Evolutionary conservation across 768 basidiomycete genomes (phyloP).

Genomic region (Chlorophyllum brunneum): DNA sequence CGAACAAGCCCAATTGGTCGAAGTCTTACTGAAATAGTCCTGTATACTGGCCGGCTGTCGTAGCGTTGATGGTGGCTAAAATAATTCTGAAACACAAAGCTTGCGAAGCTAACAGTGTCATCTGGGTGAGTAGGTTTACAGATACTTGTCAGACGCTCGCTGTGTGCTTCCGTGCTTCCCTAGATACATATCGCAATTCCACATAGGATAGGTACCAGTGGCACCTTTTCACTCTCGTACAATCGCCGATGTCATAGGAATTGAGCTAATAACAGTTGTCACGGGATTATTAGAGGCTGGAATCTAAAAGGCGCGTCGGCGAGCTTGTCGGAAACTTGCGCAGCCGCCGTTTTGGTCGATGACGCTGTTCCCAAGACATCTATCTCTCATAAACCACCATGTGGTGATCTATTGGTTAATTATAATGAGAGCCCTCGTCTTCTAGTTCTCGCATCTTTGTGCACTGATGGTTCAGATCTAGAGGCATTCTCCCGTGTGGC

Average conservation of each 20-base stretch:
- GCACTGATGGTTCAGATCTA: neutral
- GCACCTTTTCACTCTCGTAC: neutral
- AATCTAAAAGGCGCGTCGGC: neutral
- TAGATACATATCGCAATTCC: conserved; percentile 1
- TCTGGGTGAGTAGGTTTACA: neutral
- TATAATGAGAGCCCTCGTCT: neutral
- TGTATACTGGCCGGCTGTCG: neutral
- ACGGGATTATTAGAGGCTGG: neutral
- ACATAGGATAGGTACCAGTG: neutral
- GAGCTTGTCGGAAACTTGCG: conserved; percentile 5
- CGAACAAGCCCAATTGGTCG: neutral
- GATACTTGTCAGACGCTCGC: conserved; percentile 7
- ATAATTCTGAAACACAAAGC: conserved; percentile 10
- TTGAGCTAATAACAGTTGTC: neutral
- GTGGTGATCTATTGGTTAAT: neutral
- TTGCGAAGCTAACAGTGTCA: conserved; percentile 5
- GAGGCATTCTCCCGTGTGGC: conserved; percentile 5
- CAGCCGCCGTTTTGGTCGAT: neutral
- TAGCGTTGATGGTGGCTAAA: neutral
- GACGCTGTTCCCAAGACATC: neutral
- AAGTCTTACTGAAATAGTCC: neutral
- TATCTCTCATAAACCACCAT: neutral
- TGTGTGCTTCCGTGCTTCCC: neutral
- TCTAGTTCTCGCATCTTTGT: neutral
- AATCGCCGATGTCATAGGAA: neutral